These are phyloP conservation scores for Rhodotorula paludigena DNA, from an alignment of 768 basidiomycete species.

Conservation along the genomic window DNA sequence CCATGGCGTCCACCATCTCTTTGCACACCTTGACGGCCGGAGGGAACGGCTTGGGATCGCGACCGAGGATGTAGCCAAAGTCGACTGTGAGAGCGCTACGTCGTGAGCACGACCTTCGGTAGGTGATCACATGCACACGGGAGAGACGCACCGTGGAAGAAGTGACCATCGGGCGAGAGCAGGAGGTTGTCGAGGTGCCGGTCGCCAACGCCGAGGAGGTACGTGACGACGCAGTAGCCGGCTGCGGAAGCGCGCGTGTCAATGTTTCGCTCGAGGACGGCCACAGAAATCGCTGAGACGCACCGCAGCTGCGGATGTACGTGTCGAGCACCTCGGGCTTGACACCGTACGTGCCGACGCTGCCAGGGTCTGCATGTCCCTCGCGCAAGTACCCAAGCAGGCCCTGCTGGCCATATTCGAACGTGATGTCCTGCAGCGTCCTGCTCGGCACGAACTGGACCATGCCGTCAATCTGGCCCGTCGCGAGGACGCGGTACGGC, in stretches of 20 bases:
- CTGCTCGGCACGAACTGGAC: conserved; percentile 92
- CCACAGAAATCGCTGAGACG: conserved; percentile 41
- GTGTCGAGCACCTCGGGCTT: conserved; percentile 91
- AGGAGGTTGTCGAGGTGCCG: conserved; percentile 93
- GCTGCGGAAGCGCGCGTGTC: conserved; percentile 53
- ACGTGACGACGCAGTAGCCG: conserved; percentile 96
- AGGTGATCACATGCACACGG: not conserved
- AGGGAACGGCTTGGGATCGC: conserved; percentile 95
- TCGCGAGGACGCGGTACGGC: conserved; percentile 89
- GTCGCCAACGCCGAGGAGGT: conserved; percentile 92
- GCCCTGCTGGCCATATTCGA: conserved; percentile 65
- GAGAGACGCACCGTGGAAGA: conserved; percentile 74
- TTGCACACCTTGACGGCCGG: conserved; percentile 98
- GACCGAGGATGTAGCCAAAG: conserved; percentile 95
- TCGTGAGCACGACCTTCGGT: not conserved
- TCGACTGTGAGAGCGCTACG: conserved; percentile 59
- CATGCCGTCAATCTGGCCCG: conserved; percentile 88
- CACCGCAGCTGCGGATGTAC: conserved; percentile 93
- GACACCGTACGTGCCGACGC: conserved; percentile 90
- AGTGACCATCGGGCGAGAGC: conserved; percentile 88
- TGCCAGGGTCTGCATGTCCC: conserved; percentile 86
- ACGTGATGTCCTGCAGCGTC: conserved; percentile 88
- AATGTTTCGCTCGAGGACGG: not conserved
- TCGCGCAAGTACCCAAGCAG: conserved; percentile 81
- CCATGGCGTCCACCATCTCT: conserved; percentile 99